These are phyloP conservation scores for Exophiala sp. DNA, from an alignment of 2,329 filamentous ascomycete species.

Conservation along the genomic window DNA sequence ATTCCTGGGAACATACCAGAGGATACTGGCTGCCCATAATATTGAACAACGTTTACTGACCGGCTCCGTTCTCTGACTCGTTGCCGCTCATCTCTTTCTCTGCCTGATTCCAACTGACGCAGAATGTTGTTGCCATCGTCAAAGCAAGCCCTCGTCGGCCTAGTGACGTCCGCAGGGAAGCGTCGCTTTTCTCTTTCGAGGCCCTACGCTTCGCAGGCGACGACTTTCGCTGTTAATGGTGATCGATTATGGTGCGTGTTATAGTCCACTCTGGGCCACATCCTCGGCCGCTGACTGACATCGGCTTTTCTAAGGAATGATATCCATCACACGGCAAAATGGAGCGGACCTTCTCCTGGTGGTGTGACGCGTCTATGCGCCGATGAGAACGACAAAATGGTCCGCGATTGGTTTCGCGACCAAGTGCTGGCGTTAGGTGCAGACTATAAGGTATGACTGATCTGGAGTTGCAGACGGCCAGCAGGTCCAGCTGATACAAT, in stretches of 20 bases:
- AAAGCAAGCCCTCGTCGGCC: too few relatives aligned
- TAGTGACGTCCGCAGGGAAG: too few relatives aligned
- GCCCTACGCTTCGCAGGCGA: constrained; percentile 4
- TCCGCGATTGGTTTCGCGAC: constrained; percentile 31
- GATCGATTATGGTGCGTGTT: constrained; percentile 13
- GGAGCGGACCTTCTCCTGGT: constrained; percentile 29
- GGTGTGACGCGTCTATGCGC: constrained; percentile 18
- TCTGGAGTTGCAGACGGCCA: too few relatives aligned
- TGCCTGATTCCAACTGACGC: too few relatives aligned
- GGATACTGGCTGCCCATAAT: too few relatives aligned
- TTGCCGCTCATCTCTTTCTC: too few relatives aligned
- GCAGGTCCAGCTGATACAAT: neutral
- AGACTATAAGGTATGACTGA: constrained; percentile 25
- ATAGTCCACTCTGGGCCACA: neutral
- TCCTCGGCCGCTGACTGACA: neutral
- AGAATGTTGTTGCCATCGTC: too few relatives aligned
- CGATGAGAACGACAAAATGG: constrained; percentile 28
- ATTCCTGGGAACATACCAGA: too few relatives aligned
- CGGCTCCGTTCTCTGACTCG: too few relatives aligned
- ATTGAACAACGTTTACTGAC: too few relatives aligned
- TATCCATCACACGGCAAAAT: constrained; percentile 29
- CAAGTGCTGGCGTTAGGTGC: constrained; percentile 27
- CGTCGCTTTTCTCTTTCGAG: neutral
- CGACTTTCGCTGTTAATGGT: constrained; percentile 12
- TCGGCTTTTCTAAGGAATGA: constrained; percentile 7